These are phyloP conservation scores for Pichia phayaonensis DNA, from an alignment of 805 yeast genomes.

Conservation along the genomic window DNA sequence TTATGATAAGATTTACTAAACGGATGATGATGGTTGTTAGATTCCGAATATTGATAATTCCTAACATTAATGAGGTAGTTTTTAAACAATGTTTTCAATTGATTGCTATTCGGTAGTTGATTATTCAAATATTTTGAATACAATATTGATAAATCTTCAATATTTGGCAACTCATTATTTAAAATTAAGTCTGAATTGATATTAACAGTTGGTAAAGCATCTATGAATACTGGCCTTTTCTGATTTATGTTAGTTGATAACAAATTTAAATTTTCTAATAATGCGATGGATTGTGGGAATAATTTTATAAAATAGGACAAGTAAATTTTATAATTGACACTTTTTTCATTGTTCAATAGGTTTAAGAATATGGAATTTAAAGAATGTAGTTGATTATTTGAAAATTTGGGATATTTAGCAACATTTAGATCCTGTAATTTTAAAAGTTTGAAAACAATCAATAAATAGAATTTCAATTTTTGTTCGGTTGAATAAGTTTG, in stretches of 20 bases:
- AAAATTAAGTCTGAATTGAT: slow-evolving; percentile 3
- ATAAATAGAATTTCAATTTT: slow-evolving; percentile 12
- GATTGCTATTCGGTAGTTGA: slow-evolving; percentile 1
- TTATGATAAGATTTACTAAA: slow-evolving; percentile 13
- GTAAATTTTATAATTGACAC: slow-evolving; percentile 5
- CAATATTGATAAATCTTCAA: slow-evolving; percentile 8
- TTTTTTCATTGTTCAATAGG: slow-evolving; percentile 5
- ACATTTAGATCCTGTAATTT: neutral
- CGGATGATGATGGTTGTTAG: slow-evolving; percentile 11
- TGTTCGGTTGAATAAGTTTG: neutral
- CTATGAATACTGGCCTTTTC: neutral
- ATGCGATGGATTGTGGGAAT: slow-evolving; percentile 7
- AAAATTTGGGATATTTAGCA: neutral
- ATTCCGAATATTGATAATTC: slow-evolving; percentile 1
- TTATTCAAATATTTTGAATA: slow-evolving; percentile 9
- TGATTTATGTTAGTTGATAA: neutral
- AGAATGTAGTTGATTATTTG: slow-evolving; percentile 5
- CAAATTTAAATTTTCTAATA: slow-evolving; percentile 3
- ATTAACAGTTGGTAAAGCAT: slow-evolving; percentile 8
- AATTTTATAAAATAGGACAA: slow-evolving; percentile 10
- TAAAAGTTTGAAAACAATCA: slow-evolving; percentile 8
- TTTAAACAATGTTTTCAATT: slow-evolving; percentile 4
- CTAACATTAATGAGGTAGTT: slow-evolving; percentile 3
- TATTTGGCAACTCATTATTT: neutral
- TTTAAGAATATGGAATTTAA: slow-evolving; percentile 9